Evolutionary conservation across 352 stramenopile species (phyloP).

Genomic region (Phytophthora constricta): DNA sequence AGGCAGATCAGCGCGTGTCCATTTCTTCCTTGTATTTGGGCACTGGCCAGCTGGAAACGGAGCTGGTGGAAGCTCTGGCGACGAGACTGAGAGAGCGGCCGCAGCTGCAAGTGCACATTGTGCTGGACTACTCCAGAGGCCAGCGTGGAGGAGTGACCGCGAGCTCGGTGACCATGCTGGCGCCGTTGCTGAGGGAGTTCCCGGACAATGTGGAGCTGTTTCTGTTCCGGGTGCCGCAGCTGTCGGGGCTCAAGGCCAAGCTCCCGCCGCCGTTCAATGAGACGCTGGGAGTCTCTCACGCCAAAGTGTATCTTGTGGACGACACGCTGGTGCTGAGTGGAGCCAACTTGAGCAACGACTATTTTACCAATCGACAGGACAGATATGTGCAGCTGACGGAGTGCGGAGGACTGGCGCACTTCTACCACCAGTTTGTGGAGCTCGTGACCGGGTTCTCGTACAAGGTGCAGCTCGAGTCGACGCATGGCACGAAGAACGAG

Average conservation of each 20-base stretch:
- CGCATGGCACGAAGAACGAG: conserved; percentile 8
- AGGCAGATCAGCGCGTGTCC: conserved; percentile 53
- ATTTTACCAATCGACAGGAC: conserved; percentile 87
- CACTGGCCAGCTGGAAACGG: conserved; percentile 58
- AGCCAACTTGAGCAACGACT: conserved; percentile 84
- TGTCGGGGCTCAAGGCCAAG: conserved; percentile 60
- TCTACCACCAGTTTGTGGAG: conserved; percentile 79
- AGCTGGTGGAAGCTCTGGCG: conserved; percentile 53
- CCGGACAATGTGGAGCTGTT: conserved; percentile 60
- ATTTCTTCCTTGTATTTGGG: conserved; percentile 81
- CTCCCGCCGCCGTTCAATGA: conserved; percentile 83
- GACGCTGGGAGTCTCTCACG: conserved; percentile 82
- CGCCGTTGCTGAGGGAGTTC: conserved; percentile 52
- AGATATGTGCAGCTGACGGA: conserved; percentile 74
- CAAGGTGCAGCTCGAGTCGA: conserved; percentile 40
- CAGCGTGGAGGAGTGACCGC: conserved; percentile 50
- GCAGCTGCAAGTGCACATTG: conserved; percentile 60
- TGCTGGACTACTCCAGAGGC: conserved; percentile 77
- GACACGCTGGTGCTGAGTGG: conserved; percentile 82
- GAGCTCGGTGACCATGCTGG: conserved; percentile 73
- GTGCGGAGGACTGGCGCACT: conserved; percentile 55
- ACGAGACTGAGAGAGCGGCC: conserved; percentile 46
- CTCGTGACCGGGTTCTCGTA: conserved; percentile 56
- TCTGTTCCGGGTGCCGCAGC: conserved; percentile 78
- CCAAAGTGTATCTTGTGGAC: conserved; percentile 87